These are phyloP conservation scores for Xylaria bambusicola DNA, from an alignment of 495 filamentous ascomycete genomes.

Conservation along the genomic window DNA sequence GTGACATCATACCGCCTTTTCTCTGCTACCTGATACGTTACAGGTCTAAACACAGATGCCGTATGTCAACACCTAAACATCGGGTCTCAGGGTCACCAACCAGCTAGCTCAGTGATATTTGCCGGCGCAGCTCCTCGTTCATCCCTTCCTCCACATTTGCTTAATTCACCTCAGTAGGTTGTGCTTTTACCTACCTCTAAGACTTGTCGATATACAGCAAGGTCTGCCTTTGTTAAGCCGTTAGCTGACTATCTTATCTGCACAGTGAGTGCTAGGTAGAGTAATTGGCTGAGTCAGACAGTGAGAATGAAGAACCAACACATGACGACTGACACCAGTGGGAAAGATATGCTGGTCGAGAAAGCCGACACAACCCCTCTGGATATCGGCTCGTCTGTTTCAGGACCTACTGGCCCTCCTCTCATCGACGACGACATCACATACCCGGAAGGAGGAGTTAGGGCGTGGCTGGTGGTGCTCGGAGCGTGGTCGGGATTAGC, in stretches of 20 bases:
- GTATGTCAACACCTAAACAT: not conserved
- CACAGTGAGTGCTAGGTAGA: too few species aligned
- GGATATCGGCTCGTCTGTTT: not conserved
- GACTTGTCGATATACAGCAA: too few species aligned
- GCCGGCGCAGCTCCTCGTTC: not conserved
- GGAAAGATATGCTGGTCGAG: not conserved
- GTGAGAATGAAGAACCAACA: not conserved
- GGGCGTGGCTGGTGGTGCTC: conserved; percentile 62
- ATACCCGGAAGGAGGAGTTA: conserved; percentile 61
- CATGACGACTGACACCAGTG: not conserved
- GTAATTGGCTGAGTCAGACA: not conserved
- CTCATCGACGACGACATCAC: conserved; percentile 27
- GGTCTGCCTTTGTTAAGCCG: too few species aligned
- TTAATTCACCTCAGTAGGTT: too few species aligned
- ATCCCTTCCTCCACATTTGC: not conserved
- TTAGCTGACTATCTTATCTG: too few species aligned
- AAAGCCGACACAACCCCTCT: not conserved
- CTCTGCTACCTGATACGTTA: not conserved
- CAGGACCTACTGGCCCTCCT: not conserved
- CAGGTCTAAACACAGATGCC: not conserved
- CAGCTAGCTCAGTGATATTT: not conserved
- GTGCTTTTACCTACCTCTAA: too few species aligned
- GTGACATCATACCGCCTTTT: conserved; percentile 11
- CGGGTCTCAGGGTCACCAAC: not conserved
- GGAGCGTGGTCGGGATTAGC: conserved; percentile 62